A percentile compares a stretch with the other conserved stretches of the same genome.
phyloP scores from a whole-genome alignment of 2,329 filamentous ascomycete species.

The Metarhizium robertsii region DNA sequence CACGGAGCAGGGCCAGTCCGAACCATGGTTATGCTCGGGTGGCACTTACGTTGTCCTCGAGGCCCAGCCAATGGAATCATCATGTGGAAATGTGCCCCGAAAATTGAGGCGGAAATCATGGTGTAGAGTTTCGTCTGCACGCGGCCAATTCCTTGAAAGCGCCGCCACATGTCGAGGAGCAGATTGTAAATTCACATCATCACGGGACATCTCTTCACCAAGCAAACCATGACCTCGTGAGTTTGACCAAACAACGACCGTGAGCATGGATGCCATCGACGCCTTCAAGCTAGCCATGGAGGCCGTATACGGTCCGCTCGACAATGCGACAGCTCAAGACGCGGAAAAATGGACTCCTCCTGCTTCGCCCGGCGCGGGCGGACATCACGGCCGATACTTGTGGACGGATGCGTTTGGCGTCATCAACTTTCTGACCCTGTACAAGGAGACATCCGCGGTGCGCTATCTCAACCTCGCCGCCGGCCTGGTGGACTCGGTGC shows the following conservation, averaged over 20 bases:
- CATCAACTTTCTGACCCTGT: conserved; percentile 47
- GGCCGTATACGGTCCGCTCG: conserved; percentile 26
- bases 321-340: conserved; percentile 12
- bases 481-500: conserved; percentile 39
- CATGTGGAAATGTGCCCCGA: no score
- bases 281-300: conserved; percentile 28
- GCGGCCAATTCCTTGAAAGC: no score
- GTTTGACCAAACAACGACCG: not conserved
- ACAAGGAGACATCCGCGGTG: conserved; percentile 23
- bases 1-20: no score
- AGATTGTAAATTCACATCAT: no score
- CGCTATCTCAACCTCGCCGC: conserved; percentile 40
- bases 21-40: no score
- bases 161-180: no score
- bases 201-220: no score
- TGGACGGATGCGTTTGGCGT: conserved; percentile 55
- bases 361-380: conserved; percentile 33
- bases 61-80: no score
- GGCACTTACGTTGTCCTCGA: no score
- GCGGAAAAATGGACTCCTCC: conserved; percentile 36
- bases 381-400: conserved; percentile 48
- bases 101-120: no score
- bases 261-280: not conserved
- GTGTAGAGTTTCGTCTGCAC: no score
- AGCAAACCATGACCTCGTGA: no score